phyloP scores from a whole-genome alignment of 768 basidiomycete genomes.

The Podaxis rugospora region DNA sequence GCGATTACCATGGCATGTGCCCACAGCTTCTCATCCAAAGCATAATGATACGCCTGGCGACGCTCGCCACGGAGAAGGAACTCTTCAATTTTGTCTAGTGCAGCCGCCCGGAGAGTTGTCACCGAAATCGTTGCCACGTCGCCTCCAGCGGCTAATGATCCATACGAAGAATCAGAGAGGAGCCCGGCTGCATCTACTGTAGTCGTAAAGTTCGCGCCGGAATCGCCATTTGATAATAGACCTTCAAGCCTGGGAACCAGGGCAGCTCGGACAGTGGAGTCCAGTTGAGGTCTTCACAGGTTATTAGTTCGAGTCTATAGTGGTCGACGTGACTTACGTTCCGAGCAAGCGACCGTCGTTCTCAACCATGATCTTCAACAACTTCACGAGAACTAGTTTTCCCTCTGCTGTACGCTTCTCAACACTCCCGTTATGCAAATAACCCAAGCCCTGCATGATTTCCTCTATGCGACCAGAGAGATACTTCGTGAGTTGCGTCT shows the following conservation, averaged over 20 bases:
- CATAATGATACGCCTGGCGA: constrained; percentile 81
- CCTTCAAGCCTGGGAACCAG: constrained; percentile 55
- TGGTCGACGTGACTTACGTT: constrained; percentile 51
- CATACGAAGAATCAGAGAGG: constrained; percentile 6
- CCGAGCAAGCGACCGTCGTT: constrained; percentile 86
- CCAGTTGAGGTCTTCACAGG: constrained; percentile 50
- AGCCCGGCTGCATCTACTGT: constrained; percentile 26
- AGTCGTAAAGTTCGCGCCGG: constrained; percentile 13
- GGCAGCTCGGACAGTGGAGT: constrained; percentile 69
- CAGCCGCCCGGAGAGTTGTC: constrained; percentile 54
- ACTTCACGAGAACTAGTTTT: constrained; percentile 65
- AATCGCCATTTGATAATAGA: neutral
- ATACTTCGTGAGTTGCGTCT: constrained; percentile 71
- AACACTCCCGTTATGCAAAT: constrained; percentile 40
- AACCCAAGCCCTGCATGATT: constrained; percentile 70
- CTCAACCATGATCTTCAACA: constrained; percentile 80
- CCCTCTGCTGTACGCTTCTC: constrained; percentile 67
- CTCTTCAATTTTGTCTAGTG: constrained; percentile 74
- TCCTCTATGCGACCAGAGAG: constrained; percentile 73
- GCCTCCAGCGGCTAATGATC: neutral
- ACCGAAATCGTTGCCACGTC: constrained; percentile 54
- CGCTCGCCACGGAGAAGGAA: constrained; percentile 83
- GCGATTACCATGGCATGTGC: constrained; percentile 94
- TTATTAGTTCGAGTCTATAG: neutral
- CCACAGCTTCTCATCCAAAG: constrained; percentile 88